phyloP scores from a whole-genome alignment of 2,329 filamentous ascomycete genomes.

The Rhynchosporium agropyri region DNA sequence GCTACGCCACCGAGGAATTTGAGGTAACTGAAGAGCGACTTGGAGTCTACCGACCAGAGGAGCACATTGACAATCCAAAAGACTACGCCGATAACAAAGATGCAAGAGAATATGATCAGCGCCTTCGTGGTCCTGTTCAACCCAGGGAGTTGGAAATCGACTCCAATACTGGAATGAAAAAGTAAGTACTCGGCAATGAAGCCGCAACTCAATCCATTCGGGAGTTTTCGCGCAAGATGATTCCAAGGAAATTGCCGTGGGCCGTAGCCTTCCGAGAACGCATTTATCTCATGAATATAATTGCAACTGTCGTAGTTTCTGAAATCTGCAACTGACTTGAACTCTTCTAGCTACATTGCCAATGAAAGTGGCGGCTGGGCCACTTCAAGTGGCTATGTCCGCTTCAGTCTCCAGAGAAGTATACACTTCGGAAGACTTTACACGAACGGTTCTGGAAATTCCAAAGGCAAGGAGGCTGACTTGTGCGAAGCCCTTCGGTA shows the following conservation, averaged over 20 bases:
- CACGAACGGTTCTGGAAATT: conserved; percentile 61
- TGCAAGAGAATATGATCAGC: conserved; percentile 77
- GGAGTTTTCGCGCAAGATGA: not conserved
- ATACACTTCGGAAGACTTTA: conserved; percentile 80
- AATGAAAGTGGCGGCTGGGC: conserved; percentile 88
- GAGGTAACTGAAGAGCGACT: conserved; percentile 81
- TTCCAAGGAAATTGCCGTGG: not conserved
- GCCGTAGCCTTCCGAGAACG: not conserved
- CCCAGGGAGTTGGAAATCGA: conserved; percentile 74
- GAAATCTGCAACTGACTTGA: no score
- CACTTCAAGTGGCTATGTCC: conserved; percentile 84
- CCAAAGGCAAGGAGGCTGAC: conserved; percentile 70
- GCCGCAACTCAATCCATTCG: not conserved
- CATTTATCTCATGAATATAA: not conserved
- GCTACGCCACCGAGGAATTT: conserved; percentile 84
- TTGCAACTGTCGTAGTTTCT: no score
- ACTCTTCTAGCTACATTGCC: conserved; percentile 70
- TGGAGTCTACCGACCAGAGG: conserved; percentile 78
- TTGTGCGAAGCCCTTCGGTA: conserved; percentile 74
- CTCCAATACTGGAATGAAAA: conserved; percentile 89
- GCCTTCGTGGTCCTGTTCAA: conserved; percentile 79
- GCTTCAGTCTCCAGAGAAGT: conserved; percentile 71
- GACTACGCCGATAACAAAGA: conserved; percentile 86
- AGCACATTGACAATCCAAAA: conserved; percentile 76
- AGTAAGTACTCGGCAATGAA: conserved; percentile 44